phyloP scores from a whole-genome alignment of 169 alveolate species.

The Plasmodium cynomolgi region DNA sequence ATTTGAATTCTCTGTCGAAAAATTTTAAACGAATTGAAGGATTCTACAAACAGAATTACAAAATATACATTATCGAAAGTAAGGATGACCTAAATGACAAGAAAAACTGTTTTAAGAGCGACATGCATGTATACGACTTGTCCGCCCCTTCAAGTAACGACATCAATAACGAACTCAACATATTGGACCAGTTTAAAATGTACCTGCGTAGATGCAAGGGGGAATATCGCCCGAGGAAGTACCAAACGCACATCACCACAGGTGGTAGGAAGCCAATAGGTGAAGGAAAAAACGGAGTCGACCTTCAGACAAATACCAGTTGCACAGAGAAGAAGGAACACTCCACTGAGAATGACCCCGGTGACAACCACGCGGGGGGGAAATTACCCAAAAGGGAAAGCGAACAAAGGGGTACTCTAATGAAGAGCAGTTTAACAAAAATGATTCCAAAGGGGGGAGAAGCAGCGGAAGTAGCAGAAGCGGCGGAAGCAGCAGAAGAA shows the following conservation, averaged over 20 bases:
- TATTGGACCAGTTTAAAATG: slow-evolving; percentile 23
- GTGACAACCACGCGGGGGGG: not conserved
- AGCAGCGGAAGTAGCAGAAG: not conserved
- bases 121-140: slow-evolving; percentile 4
- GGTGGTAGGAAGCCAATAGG: not conserved
- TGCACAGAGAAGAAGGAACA: not conserved
- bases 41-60: slow-evolving; percentile 40
- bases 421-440: not conserved
- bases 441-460: not conserved
- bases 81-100: slow-evolving; percentile 8
- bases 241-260: not conserved
- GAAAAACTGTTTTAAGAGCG: slow-evolving; percentile 27
- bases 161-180: not conserved
- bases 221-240: not conserved
- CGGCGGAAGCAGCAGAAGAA: not conserved
- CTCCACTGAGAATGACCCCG: not conserved
- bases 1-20: slow-evolving; percentile 46
- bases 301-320: not conserved
- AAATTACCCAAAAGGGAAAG: not conserved
- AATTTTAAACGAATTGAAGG: slow-evolving; percentile 60
- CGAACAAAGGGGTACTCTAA: not conserved
- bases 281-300: not conserved
- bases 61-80: slow-evolving; percentile 27
- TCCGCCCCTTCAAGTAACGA: not conserved
- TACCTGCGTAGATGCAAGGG: slow-evolving; percentile 8